Conservation (phyloP, 805 yeast species). For the Starmerella sp. region DNA sequence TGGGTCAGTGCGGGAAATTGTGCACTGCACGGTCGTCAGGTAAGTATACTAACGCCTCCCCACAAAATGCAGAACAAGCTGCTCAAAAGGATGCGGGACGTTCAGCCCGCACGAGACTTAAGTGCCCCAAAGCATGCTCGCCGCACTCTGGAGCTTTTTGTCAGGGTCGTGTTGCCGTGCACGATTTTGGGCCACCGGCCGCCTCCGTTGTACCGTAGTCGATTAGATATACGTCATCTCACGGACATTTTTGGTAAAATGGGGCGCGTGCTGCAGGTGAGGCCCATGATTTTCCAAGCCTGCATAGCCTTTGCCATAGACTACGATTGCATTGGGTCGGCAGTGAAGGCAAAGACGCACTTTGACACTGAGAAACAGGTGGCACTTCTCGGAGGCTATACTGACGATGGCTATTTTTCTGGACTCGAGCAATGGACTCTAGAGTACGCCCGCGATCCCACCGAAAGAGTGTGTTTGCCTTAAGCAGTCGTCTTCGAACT, state of each 20-base stretch:
- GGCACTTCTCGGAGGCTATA: no score
- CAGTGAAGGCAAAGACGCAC: slow-evolving; percentile 15
- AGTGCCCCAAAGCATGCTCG: not conserved
- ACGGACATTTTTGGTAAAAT: slow-evolving; percentile 8
- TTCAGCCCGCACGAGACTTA: not conserved
- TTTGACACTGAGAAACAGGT: slow-evolving; percentile 11
- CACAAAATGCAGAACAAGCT: not conserved
- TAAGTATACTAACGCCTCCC: not conserved
- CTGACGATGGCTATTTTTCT: not conserved
- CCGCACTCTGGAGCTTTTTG: slow-evolving; percentile 6
- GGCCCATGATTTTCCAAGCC: slow-evolving; percentile 19
- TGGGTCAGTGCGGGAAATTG: not conserved
- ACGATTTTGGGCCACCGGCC: not conserved
- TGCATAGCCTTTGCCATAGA: slow-evolving; percentile 19
- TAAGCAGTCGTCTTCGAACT: not conserved
- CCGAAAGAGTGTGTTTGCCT: slow-evolving; percentile 9
- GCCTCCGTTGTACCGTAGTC: not conserved
- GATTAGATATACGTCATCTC: slow-evolving; percentile 6
- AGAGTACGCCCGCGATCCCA: slow-evolving; percentile 10
- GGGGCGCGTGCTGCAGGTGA: slow-evolving; percentile 17
- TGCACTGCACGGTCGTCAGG: slow-evolving; percentile 7
- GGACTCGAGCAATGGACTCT: slow-evolving; percentile 16
- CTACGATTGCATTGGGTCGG: slow-evolving; percentile 10
- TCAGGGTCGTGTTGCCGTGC: not conserved
- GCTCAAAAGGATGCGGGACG: not conserved